phyloP scores from a whole-genome alignment of 345 rosid species.

The Dipteronia sinensis region DNA sequence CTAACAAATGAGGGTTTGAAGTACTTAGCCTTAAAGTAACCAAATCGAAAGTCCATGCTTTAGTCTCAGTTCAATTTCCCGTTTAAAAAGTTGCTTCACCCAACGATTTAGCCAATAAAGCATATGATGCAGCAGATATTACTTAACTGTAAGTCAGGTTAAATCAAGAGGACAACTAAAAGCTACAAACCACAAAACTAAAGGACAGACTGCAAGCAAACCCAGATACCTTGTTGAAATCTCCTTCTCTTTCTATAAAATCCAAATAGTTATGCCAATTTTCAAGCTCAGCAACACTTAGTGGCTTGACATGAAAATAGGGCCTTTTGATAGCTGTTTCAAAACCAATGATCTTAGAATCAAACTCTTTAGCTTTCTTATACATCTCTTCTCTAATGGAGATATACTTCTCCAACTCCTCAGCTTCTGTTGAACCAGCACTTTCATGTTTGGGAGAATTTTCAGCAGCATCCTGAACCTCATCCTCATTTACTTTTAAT shows the following conservation, averaged over 20 bases:
- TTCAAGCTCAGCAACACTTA: conserved; percentile 86
- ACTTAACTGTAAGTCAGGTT: conserved; percentile 85
- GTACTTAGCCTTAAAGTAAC: conserved; percentile 96
- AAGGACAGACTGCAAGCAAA: conserved; percentile 39
- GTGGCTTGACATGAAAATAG: conserved; percentile 93
- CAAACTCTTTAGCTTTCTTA: conserved; percentile 94
- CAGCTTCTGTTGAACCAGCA: conserved; percentile 80
- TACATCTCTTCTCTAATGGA: conserved; percentile 84
- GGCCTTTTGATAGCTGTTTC: conserved; percentile 98
- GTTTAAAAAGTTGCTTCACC: conserved; percentile 93
- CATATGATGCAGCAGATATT: conserved; percentile 93
- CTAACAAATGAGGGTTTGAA: conserved; percentile 78
- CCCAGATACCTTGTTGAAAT: conserved; percentile 84
- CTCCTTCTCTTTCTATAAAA: conserved; percentile 78
- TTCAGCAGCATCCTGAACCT: conserved; percentile 54
- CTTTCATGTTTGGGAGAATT: conserved; percentile 58
- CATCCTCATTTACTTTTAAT: conserved; percentile 54
- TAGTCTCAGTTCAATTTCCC: conserved; percentile 97
- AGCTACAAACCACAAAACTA: conserved; percentile 48
- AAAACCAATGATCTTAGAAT: conserved; percentile 85
- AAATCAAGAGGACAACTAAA: conserved; percentile 60
- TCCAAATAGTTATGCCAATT: conserved; percentile 95
- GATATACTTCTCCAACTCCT: conserved; percentile 91
- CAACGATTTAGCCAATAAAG: conserved; percentile 98
- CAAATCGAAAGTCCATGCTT: conserved; percentile 88